These are phyloP conservation scores for Lanmaoa pseudosensibilis DNA, from an alignment of 768 basidiomycete species.

Conservation along the genomic window DNA sequence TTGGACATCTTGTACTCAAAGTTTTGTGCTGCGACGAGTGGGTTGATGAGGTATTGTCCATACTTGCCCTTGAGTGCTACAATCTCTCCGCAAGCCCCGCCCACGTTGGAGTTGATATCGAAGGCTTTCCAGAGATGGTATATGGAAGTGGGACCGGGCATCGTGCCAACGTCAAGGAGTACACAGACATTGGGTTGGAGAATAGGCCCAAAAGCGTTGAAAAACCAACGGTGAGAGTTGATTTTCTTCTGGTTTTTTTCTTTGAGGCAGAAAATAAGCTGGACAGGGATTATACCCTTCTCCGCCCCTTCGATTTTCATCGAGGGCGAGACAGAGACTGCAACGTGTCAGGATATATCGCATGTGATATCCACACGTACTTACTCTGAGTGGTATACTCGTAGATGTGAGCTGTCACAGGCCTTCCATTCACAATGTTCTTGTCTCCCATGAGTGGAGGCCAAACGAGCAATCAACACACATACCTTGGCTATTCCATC, in stretches of 20 bases:
- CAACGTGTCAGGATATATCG: slow-evolving; percentile 7
- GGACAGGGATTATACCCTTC: slow-evolving; percentile 82
- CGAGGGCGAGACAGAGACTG: slow-evolving; percentile 79
- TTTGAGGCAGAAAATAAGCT: slow-evolving; percentile 89
- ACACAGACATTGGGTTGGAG: slow-evolving; percentile 92
- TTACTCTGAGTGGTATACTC: slow-evolving; percentile 91
- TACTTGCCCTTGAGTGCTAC: slow-evolving; percentile 88
- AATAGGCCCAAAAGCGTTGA: slow-evolving; percentile 83
- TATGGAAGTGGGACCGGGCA: slow-evolving; percentile 84
- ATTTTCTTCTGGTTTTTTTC: slow-evolving; percentile 97
- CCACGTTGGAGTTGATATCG: slow-evolving; percentile 87
- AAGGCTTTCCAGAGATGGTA: slow-evolving; percentile 97
- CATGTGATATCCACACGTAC: neutral
- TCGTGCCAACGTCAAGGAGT: slow-evolving; percentile 83
- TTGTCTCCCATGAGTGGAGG: slow-evolving; percentile 21
- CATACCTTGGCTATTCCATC: slow-evolving; percentile 87
- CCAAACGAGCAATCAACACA: neutral
- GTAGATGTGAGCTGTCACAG: slow-evolving; percentile 88
- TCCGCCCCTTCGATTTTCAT: slow-evolving; percentile 81
- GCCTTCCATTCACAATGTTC: slow-evolving; percentile 77
- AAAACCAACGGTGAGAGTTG: slow-evolving; percentile 94
- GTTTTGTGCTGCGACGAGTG: slow-evolving; percentile 87
- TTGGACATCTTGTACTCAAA: slow-evolving; percentile 96
- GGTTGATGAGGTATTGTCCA: slow-evolving; percentile 77
- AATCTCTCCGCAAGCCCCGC: slow-evolving; percentile 95